phyloP scores from a whole-genome alignment of 192 early-diverging fungal species.

The Umbelopsis vinacea region DNA sequence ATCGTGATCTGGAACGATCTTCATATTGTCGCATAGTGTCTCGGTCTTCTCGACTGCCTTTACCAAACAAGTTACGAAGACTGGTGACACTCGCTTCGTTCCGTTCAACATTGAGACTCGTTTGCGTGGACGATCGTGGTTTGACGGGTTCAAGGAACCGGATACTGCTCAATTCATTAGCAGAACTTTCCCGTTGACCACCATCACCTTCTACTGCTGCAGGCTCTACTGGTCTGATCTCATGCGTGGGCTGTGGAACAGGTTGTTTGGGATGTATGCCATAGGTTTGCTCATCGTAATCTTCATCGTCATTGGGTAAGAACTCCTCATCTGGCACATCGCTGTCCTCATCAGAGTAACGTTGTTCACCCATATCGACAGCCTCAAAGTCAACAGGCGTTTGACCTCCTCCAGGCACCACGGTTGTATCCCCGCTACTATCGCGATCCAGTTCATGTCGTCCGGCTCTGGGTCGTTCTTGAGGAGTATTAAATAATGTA shows the following conservation, averaged over 20 bases:
- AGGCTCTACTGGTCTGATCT: not conserved
- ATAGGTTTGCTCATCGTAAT: not conserved
- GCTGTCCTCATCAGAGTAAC: not conserved
- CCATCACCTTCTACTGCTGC: not conserved
- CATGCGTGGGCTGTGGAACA: not conserved
- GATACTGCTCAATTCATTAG: conserved; percentile 29
- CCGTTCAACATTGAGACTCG: not conserved
- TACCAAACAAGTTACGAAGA: conserved; percentile 17
- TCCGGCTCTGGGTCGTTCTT: not conserved
- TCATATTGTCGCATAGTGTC: not conserved
- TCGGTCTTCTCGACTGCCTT: conserved; percentile 10
- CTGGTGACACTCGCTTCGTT: conserved; percentile 11
- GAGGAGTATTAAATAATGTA: conserved; percentile 35
- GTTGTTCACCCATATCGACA: conserved; percentile 21
- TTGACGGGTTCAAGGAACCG: conserved; percentile 42
- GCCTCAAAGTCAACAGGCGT: conserved; percentile 18
- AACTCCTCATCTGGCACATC: conserved; percentile 35
- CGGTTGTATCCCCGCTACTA: not conserved
- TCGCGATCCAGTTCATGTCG: not conserved
- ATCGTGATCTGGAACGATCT: not conserved
- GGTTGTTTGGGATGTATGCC: not conserved
- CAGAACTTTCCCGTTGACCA: not conserved
- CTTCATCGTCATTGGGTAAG: conserved; percentile 15
- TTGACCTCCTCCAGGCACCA: not conserved
- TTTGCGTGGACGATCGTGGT: conserved; percentile 13